Conservation (phyloP, 139 green algal genomes). For the Haematococcus lacustris region DNA sequence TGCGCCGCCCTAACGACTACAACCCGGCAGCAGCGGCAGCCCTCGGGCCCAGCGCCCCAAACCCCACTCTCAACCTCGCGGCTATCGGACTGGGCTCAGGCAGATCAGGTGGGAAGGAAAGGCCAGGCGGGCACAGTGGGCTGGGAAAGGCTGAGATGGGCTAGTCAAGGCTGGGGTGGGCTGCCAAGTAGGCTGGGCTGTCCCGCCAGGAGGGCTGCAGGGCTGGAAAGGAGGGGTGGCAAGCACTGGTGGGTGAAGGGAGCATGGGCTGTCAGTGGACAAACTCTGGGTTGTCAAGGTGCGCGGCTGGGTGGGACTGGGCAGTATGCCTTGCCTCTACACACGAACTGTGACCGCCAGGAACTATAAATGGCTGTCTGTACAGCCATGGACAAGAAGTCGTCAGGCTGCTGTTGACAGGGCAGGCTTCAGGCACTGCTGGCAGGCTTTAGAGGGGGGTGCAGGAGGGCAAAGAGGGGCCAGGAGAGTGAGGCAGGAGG, state of each 20-base stretch:
- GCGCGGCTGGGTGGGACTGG: too few relatives aligned
- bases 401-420: too few relatives aligned
- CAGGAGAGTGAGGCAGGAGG: not conserved
- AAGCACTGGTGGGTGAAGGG: not conserved
- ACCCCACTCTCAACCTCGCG: slow-evolving; percentile 85
- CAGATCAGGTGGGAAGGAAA: not conserved
- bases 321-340: too few relatives aligned
- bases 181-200: too few relatives aligned
- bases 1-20: slow-evolving; percentile 96
- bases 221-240: not conserved
- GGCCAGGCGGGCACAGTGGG: not conserved
- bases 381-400: too few relatives aligned
- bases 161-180: not conserved
- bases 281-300: too few relatives aligned
- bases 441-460: not conserved
- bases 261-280: too few relatives aligned
- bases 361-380: too few relatives aligned
- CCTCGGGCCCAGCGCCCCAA: slow-evolving; percentile 78
- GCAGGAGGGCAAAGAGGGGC: not conserved
- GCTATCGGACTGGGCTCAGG: slow-evolving; percentile 76
- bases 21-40: slow-evolving; percentile 74
- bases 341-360: too few relatives aligned
- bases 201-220: too few relatives aligned
- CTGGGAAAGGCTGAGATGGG: not conserved
- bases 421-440: not conserved